Percentiles rank a stretch among this genome's conserved stretches.
These are phyloP conservation scores for Nicotiana undulata DNA, from an alignment of 257 asterid species.

Conservation along the genomic window DNA sequence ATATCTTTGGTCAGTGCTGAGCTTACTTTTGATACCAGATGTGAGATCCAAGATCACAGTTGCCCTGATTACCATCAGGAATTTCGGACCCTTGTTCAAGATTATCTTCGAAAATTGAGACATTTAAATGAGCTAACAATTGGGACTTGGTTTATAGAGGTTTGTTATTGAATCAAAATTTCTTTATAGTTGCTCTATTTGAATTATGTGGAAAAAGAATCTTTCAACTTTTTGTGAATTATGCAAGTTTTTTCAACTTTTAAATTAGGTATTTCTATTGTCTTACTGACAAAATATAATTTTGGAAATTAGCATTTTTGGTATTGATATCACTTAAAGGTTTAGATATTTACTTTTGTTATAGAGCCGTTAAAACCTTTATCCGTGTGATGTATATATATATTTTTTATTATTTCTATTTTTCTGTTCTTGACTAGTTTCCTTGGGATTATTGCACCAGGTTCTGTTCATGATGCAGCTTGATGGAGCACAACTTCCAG, in stretches of 20 bases:
- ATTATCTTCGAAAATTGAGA: neutral
- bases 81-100: neutral
- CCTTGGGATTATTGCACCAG: neutral
- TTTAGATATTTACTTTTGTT: neutral
- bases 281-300: no score
- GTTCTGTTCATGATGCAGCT: neutral
- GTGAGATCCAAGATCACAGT: neutral
- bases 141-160: neutral
- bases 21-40: neutral
- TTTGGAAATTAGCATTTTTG: neutral
- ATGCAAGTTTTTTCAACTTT: no score
- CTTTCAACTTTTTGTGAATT: neutral
- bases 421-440: neutral
- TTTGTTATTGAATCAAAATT: neutral
- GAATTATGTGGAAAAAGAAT: no score
- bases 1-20: neutral
- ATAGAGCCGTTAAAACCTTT: neutral
- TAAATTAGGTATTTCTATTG: neutral
- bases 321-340: neutral
- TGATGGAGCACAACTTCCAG: neutral
- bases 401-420: no score
- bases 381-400: no score
- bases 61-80: neutral
- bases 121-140: neutral
- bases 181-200: neutral